phyloP scores from a whole-genome alignment of 1,284 basidiomycete genomes.

The Phaffia rhodozyma region DNA sequence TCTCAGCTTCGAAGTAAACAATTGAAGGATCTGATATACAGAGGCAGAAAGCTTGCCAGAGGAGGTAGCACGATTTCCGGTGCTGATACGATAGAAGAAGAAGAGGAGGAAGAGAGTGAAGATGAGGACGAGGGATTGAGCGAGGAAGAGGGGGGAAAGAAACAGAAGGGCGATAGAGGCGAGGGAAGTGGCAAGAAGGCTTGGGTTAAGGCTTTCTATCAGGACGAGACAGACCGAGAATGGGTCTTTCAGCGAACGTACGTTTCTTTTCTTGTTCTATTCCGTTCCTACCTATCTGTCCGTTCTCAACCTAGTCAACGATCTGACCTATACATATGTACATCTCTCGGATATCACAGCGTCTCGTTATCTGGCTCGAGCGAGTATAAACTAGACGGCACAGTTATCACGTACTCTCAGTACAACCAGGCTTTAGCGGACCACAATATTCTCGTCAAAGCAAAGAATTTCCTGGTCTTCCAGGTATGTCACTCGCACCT shows the following conservation, averaged over 20 bases:
- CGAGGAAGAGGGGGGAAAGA: constrained; percentile 14
- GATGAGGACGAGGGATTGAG: constrained; percentile 32
- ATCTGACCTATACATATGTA: not conserved
- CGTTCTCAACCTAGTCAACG: not conserved
- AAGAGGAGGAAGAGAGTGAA: constrained; percentile 24
- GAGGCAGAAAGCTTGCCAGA: constrained; percentile 60
- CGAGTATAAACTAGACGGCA: constrained; percentile 73
- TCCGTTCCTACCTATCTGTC: not conserved
- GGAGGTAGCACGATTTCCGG: constrained; percentile 18
- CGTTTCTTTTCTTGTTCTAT: constrained; percentile 32
- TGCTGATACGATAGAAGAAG: constrained; percentile 35
- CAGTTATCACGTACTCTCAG: constrained; percentile 62
- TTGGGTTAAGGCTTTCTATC: constrained; percentile 86
- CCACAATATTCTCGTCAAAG: constrained; percentile 96
- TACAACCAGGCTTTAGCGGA: constrained; percentile 75
- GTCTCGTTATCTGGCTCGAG: constrained; percentile 76
- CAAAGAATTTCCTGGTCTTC: constrained; percentile 99
- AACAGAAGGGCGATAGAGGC: constrained; percentile 30
- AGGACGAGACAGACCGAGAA: constrained; percentile 63
- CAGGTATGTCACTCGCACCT: constrained; percentile 38
- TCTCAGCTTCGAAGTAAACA: constrained; percentile 86
- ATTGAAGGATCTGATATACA: constrained; percentile 88
- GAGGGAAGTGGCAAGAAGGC: constrained; percentile 80
- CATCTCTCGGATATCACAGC: constrained; percentile 37
- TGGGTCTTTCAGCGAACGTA: constrained; percentile 85